These are phyloP conservation scores for Cryphonectria japonica DNA, from an alignment of 2,329 filamentous ascomycete species.

Conservation along the genomic window DNA sequence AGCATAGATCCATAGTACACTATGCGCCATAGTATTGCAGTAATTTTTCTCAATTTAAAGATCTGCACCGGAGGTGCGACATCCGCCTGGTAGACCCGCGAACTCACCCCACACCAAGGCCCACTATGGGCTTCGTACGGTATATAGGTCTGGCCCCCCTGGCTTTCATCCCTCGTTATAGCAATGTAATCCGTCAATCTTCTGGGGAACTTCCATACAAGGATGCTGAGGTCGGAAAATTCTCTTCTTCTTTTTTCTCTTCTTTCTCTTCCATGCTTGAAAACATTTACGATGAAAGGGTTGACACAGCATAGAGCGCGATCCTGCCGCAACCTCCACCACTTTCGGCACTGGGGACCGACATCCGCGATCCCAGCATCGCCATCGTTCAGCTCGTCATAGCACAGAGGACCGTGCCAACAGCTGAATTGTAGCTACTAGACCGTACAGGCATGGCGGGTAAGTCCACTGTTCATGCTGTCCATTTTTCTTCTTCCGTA, in stretches of 20 bases:
- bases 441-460: neutral
- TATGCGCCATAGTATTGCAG: neutral
- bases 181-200: constrained; percentile 5
- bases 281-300: no score
- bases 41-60: neutral
- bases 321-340: neutral
- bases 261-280: neutral
- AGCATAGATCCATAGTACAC: neutral
- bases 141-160: neutral
- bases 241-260: neutral
- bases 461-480: neutral
- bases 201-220: no score
- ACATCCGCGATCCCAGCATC: neutral
- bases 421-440: neutral
- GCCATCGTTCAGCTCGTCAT: neutral
- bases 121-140: neutral
- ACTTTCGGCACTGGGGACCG: neutral
- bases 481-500: neutral
- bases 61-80: neutral
- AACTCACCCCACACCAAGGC: neutral
- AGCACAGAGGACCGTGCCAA: neutral
- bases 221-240: neutral
- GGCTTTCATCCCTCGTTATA: neutral
- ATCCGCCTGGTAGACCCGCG: neutral
- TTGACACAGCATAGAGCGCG: neutral